phyloP scores from a whole-genome alignment of 495 filamentous ascomycete genomes.

The Daldinia vernicosa region DNA sequence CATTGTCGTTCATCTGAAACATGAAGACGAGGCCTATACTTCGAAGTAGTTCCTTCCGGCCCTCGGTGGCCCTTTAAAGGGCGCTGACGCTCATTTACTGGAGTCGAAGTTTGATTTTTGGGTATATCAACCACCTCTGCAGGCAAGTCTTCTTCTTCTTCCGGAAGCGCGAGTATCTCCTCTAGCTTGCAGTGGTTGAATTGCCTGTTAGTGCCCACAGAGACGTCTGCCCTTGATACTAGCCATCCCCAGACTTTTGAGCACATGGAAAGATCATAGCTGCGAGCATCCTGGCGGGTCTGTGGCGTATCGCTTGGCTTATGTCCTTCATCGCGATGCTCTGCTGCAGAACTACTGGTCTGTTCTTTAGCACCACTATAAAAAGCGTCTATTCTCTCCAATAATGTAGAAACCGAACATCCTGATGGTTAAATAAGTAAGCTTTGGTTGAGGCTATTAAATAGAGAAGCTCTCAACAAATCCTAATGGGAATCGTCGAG shows the following conservation, averaged over 20 bases:
- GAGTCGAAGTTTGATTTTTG: background rate
- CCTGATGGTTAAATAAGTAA: conserved; percentile 31
- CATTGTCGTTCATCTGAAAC: conserved; percentile 66
- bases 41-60: background rate
- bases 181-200: conserved; percentile 54
- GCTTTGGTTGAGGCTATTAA: background rate
- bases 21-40: conserved; percentile 42
- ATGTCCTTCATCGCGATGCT: background rate
- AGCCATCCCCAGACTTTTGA: conserved; percentile 59
- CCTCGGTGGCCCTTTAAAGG: conserved; percentile 2
- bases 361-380: conserved; percentile 17
- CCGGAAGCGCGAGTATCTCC: conserved; percentile 54
- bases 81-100: background rate
- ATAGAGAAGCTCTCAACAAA: background rate
- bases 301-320: background rate
- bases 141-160: conserved; percentile 38
- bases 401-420: conserved; percentile 39
- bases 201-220: conserved; percentile 50
- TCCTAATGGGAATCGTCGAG: background rate
- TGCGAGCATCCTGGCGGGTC: background rate
- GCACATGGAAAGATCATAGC: conserved; percentile 45
- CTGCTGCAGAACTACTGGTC: background rate
- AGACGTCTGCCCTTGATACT: conserved; percentile 52
- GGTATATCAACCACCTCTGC: background rate
- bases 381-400: conserved; percentile 40